A percentile compares a stretch with the other conserved stretches of the same genome.
Conservation (phyloP, 129 eudicot species). For the Ambrosia trifida region DNA sequence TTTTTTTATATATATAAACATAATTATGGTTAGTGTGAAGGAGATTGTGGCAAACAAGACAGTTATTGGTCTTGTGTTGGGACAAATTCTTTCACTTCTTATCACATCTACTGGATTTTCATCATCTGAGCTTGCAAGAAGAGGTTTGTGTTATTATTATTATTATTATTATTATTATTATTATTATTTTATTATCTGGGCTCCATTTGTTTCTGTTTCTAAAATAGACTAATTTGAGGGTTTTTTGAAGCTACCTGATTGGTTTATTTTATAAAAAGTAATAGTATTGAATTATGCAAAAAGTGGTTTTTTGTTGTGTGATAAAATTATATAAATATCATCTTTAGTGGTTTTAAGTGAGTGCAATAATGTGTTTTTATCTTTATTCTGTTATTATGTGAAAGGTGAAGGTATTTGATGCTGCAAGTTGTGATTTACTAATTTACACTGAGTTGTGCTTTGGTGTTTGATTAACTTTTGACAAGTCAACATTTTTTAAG, state of each 20-base stretch:
- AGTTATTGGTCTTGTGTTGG: slow-evolving; percentile 64
- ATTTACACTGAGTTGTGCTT: slow-evolving; percentile 20
- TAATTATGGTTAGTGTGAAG: slow-evolving; percentile 43
- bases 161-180: neutral
- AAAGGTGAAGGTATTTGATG: slow-evolving; percentile 33
- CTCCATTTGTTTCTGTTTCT: neutral
- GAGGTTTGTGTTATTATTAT: slow-evolving; percentile 46
- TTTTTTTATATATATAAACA: neutral
- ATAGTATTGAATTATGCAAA: slow-evolving; percentile 15
- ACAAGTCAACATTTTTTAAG: neutral
- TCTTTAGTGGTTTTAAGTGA: neutral
- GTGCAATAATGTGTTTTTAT: slow-evolving; percentile 13
- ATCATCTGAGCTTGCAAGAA: slow-evolving; percentile 88
- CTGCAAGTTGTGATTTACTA: slow-evolving; percentile 22
- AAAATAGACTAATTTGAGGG: slow-evolving; percentile 6
- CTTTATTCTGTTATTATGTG: slow-evolving; percentile 11
- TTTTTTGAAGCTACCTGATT: slow-evolving; percentile 1
- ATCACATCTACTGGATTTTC: slow-evolving; percentile 92
- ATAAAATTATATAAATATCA: neutral
- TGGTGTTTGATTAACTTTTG: neutral
- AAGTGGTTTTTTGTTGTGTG: slow-evolving; percentile 24
- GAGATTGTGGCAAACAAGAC: slow-evolving; percentile 52
- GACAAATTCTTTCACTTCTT: slow-evolving; percentile 81
- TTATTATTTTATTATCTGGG: neutral
- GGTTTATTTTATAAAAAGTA: neutral